Percentiles rank a stretch among this genome's conserved stretches.
These are phyloP conservation scores for Ophiostoma montium DNA, from an alignment of 2,329 filamentous ascomycete genomes.

Conservation along the genomic window DNA sequence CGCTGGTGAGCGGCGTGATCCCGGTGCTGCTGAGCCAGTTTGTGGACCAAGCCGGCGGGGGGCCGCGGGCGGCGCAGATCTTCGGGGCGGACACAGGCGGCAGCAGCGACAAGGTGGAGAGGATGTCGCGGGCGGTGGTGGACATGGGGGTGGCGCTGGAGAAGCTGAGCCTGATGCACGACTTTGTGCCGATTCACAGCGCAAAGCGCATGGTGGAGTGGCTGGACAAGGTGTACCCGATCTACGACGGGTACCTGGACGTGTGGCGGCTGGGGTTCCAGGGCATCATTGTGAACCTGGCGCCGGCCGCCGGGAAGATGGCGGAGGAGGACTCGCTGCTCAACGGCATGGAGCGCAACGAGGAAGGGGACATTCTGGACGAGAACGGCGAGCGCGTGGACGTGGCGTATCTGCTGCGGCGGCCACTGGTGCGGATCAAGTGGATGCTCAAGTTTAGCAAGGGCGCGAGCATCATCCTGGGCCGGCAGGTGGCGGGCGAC, in stretches of 20 bases:
- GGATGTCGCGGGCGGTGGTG: conserved; percentile 73
- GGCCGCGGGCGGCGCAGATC: conserved; percentile 44
- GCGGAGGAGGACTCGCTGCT: conserved; percentile 49
- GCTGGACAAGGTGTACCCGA: conserved; percentile 62
- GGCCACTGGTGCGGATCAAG: conserved; percentile 77
- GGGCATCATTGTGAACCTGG: conserved; percentile 85
- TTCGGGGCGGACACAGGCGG: conserved; percentile 45
- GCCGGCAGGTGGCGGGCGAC: conserved; percentile 39
- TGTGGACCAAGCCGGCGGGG: conserved; percentile 49
- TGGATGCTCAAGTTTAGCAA: conserved; percentile 75
- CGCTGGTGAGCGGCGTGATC: conserved; percentile 86
- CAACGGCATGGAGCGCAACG: conserved; percentile 43
- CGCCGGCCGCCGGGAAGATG: conserved; percentile 40
- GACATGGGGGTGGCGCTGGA: conserved; percentile 88
- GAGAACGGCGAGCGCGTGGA: conserved; percentile 80
- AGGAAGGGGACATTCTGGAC: conserved; percentile 52
- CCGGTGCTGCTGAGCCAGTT: conserved; percentile 81
- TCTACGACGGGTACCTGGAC: conserved; percentile 75
- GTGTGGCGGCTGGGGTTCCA: conserved; percentile 91
- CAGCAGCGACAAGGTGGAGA: conserved; percentile 39
- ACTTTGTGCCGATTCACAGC: conserved; percentile 61
- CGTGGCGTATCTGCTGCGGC: conserved; percentile 82
- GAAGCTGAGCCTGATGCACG: conserved; percentile 67
- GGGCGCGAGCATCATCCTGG: conserved; percentile 44
- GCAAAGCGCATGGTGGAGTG: conserved; percentile 61